Evolutionary conservation across 2,329 filamentous ascomycete genomes (phyloP), one percentile per base, ranked within the genome.

Genomic region (Teratosphaeria pseudoeucalypti): DNA sequence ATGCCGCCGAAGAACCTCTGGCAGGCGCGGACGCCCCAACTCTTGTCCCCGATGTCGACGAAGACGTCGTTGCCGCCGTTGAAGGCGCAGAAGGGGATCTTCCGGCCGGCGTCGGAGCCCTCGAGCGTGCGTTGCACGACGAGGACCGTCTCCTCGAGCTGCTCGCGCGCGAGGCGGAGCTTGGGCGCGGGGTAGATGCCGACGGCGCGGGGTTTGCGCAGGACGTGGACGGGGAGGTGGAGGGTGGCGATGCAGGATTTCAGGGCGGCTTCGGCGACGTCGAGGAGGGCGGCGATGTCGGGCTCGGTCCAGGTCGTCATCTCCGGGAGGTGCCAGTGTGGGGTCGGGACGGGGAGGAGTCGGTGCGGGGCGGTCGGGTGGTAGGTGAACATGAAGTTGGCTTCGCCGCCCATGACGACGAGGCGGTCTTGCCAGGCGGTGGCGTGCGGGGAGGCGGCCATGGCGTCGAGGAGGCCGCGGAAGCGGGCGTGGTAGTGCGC

Each of bases 21-120:
- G 72, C 92, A 96, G 3, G 92, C 90, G 37, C 89, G 82, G 2
- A 99, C 94, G 64, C 94, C 94, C 88, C 92, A 95, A 57, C 87
- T 91, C 77, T 99, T 99, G 77, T 99, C 94, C 59, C 94, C 94
- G 70, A 99, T 96, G 73, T 99, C 94, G 58, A 99, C 92, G 75
- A 99, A 99, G 52, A 97, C 91, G 73, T 99, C 94, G 63, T 94
- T 92, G 11, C 94, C 94, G 58, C 92, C 94, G 73, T 99, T 99
- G 79, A 99, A 99, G 26, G 94, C 94, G 72, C 94, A 99, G 71
- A 97, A 99, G 0, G 94, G 94, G 34, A 99, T 67, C 64, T 81
- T 73, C 52, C 78, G 75, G 1, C 87, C 88, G 34, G 87, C 87
- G 0, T 82, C 77, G 49, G 86, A 89, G 67, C 92, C 83, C 74